Evolutionary conservation across 2,329 filamentous ascomycete species (phyloP).

Genomic region (Venturia asperata): DNA sequence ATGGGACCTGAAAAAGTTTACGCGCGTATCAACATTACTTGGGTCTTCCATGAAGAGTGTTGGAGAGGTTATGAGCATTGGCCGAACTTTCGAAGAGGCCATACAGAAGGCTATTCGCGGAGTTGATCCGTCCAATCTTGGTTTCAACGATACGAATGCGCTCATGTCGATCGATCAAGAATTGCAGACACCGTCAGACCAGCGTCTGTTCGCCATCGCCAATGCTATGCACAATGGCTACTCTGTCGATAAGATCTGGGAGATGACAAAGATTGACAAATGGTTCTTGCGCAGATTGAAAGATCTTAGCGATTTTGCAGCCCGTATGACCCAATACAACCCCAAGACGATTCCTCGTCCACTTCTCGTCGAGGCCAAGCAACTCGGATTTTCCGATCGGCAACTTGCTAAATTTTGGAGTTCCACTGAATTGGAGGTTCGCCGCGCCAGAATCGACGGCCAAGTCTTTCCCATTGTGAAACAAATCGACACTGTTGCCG

Average conservation of each 20-base stretch:
- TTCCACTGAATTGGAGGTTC: conserved; percentile 87
- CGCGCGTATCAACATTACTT: conserved; percentile 87
- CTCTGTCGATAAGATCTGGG: conserved; percentile 93
- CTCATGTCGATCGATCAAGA: conserved; percentile 95
- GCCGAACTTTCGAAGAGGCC: conserved; percentile 92
- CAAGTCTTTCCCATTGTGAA: conserved; percentile 87
- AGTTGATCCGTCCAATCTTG: conserved; percentile 91
- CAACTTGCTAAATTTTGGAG: conserved; percentile 92
- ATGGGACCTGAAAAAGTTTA: conserved; percentile 99
- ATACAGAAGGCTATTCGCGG: conserved; percentile 97
- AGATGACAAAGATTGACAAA: conserved; percentile 96
- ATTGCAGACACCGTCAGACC: conserved; percentile 93
- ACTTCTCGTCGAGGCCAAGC: conserved; percentile 76
- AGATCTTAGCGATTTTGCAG: conserved; percentile 81
- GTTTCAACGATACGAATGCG: conserved; percentile 77
- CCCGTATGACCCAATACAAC: conserved; percentile 63
- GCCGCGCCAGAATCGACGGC: conserved; percentile 74
- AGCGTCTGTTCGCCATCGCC: conserved; percentile 93
- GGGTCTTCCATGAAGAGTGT: conserved; percentile 99
- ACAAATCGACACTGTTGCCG: conserved; percentile 97
- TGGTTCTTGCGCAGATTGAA: conserved; percentile 95
- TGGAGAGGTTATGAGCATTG: conserved; percentile 97
- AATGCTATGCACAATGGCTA: conserved; percentile 96
- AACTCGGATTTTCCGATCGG: conserved; percentile 87
- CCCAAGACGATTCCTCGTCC: conserved; percentile 58